Conservation (phyloP, 495 filamentous ascomycete species). For the Lepidopterella palustris region DNA sequence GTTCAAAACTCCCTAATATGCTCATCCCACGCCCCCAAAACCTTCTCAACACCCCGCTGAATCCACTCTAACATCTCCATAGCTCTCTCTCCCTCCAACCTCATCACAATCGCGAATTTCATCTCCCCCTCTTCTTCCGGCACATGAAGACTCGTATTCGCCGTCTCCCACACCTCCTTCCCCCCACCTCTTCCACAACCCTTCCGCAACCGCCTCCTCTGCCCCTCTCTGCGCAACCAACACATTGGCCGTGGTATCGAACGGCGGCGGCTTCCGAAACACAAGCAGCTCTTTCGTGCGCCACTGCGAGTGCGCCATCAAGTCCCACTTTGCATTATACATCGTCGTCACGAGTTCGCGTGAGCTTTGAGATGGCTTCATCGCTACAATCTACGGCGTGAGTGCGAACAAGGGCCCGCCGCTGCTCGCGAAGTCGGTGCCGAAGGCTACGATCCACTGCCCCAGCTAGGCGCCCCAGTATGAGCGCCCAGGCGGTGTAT, state of each 20-base stretch:
- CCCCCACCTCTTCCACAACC: neutral
- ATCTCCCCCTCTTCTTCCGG: neutral
- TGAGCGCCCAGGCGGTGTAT: constrained; percentile 7
- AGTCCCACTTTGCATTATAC: constrained; percentile 10
- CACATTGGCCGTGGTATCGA: constrained; percentile 28
- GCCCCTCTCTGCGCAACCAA: constrained; percentile 8
- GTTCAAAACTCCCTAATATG: neutral
- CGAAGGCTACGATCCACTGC: neutral
- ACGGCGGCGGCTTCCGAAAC: constrained; percentile 4
- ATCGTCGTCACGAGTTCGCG: neutral
- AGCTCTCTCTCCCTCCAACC: neutral
- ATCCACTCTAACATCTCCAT: neutral
- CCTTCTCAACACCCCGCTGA: neutral
- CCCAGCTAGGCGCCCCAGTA: neutral
- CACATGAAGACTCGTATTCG: neutral
- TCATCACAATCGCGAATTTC: neutral
- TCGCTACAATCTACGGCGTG: neutral
- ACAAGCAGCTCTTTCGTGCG: constrained; percentile 15
- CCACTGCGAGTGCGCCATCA: constrained; percentile 21
- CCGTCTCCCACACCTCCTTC: neutral
- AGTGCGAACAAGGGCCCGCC: neutral
- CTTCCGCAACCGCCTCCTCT: neutral
- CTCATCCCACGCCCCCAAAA: neutral
- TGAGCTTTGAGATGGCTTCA: neutral
- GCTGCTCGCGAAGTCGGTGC: neutral